Base-by-base conservation (phyloP, 768 basidiomycete species). In the Tylopilus subfusipes region DNA sequence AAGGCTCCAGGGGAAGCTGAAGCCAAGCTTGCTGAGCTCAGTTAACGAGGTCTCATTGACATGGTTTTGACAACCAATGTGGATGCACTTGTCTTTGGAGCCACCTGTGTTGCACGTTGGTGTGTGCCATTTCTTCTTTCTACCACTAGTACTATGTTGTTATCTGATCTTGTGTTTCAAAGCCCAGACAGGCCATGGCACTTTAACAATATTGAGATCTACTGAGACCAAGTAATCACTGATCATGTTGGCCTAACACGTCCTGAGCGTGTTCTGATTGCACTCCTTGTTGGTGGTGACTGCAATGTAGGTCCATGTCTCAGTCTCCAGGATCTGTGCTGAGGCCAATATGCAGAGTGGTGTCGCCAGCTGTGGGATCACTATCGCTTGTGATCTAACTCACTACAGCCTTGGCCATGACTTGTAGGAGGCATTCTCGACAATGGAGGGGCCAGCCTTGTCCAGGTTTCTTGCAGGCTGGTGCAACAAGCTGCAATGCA, bases 1-100 rank as follows among this genome's bases (percentile, higher is more conserved):
- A 21, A 53, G 52, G 52, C 43, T 30, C 52, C 44, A 1, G 52
- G 12, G 18, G 44, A 53, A n/a, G 52, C 44, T 3, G 27, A 53
- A 22, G 52, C 52, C 5, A 44, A 53, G 36, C 52, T 46, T 1
- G 36, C 44, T 3, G 27, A 14, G 2, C 51, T 52, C 3, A 38
- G 18, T 42, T 36, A 29, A 19, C 43, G 7, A 5, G 36, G 52
- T 6, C 14, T 53, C 19, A 22, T 53, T 21, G 42, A 53, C 5
- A 10, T 24, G 0, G 44, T 53, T 2, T 36, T 53, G 19, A 53
- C 52, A 4, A 46, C 44, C 7, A 36, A 53, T 4, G 12, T 29
- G 19, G 44, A 53, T 14, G n/a, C 34, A 9, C 14, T 53, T 1
- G 11, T 53, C 7, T 53, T 53, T n/a, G 44, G 52, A 11, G 33